Conservation (phyloP, 179 eudicot species). For the Gypsophila paniculata region DNA sequence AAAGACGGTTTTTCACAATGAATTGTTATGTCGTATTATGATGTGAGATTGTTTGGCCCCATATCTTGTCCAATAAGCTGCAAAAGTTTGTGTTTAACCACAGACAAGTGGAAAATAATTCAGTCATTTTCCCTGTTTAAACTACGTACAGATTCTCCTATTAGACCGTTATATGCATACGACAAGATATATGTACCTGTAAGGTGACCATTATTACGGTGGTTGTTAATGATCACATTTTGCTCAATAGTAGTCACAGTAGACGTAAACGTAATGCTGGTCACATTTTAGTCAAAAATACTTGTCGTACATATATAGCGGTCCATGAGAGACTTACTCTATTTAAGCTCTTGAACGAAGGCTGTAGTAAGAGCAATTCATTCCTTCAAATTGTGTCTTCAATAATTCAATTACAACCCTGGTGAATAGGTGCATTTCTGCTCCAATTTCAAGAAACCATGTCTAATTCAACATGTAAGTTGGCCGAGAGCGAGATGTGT, state of each 20-base stretch:
- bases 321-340: neutral
- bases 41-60: conserved; percentile 15
- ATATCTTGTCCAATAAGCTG: conserved; percentile 11
- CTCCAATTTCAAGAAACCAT: conserved; percentile 26
- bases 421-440: conserved; percentile 26
- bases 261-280: too few relatives aligned
- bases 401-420: neutral
- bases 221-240: too few relatives aligned
- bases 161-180: too few relatives aligned
- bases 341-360: neutral
- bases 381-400: neutral
- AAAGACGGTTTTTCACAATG: too few relatives aligned
- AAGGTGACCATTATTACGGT: too few relatives aligned
- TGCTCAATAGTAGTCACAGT: too few relatives aligned
- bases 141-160: too few relatives aligned
- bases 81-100: neutral
- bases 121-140: neutral
- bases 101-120: conserved; percentile 18
- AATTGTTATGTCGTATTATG: neutral
- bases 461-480: conserved; percentile 29
- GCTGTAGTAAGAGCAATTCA: neutral
- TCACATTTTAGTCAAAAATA: too few relatives aligned
- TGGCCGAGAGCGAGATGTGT: conserved; percentile 24
- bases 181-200: too few relatives aligned
- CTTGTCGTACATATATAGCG: too few relatives aligned